Evolutionary conservation across 1,139 yeast genomes (phyloP).

Genomic region (Blastobotrys petasosporus): DNA sequence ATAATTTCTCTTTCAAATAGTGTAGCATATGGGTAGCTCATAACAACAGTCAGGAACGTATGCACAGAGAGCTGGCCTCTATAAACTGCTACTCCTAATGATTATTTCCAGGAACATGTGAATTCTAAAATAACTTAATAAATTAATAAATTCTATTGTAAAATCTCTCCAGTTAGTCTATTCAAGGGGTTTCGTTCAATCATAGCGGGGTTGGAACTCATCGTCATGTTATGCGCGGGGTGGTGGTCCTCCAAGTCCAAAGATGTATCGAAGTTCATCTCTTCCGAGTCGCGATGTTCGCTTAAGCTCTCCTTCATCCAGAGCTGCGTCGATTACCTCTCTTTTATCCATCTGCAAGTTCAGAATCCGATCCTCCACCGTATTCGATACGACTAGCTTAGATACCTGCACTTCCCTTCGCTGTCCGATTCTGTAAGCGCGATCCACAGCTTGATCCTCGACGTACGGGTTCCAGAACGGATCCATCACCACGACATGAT

Average conservation of each 20-base stretch:
- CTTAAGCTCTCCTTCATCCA: slow-evolving; percentile 70
- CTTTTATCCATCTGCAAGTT: slow-evolving; percentile 69
- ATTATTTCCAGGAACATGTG: no score
- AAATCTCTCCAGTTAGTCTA: no score
- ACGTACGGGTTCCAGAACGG: slow-evolving; percentile 98
- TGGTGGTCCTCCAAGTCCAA: slow-evolving; percentile 48
- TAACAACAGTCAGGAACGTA: no score
- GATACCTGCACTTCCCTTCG: slow-evolving; percentile 67
- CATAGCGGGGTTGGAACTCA: no score
- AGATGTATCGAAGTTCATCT: slow-evolving; percentile 69
- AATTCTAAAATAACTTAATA: no score
- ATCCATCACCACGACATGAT: slow-evolving; percentile 82
- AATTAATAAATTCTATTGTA: no score
- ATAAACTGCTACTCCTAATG: no score
- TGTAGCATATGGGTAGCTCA: no score
- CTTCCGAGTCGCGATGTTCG: slow-evolving; percentile 60
- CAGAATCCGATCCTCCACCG: slow-evolving; percentile 84
- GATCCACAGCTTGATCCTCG: slow-evolving; percentile 93
- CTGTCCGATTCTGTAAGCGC: slow-evolving; percentile 93
- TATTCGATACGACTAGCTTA: slow-evolving; percentile 55
- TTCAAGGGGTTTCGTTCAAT: no score
- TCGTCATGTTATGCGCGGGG: background rate
- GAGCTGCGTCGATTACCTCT: slow-evolving; percentile 69
- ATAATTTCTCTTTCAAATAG: no score
- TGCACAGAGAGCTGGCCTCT: no score